Conservation (phyloP, 371 early-diverging fungal genomes). For the Amoeboaphelidium protococcarum region DNA sequence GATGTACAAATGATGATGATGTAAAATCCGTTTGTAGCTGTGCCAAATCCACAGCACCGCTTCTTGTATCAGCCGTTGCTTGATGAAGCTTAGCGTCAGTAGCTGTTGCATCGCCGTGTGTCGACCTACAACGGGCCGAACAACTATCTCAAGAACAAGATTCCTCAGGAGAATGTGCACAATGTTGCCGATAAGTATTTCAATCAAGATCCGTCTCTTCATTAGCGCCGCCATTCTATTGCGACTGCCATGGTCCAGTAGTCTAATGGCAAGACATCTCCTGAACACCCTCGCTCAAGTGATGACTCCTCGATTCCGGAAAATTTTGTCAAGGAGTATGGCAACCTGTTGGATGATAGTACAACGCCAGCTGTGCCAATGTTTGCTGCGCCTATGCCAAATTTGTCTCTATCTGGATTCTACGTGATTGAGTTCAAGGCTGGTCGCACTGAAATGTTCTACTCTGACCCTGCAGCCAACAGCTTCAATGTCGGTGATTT, state of each 20-base stretch:
- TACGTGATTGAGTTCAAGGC: constrained; percentile 67
- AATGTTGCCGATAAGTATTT: background rate
- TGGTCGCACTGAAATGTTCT: constrained; percentile 51
- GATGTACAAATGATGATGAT: background rate
- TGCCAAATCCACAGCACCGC: background rate
- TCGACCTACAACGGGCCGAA: background rate
- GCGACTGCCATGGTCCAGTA: background rate
- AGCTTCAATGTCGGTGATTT: constrained; percentile 33
- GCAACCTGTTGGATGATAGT: background rate
- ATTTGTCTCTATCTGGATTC: background rate
- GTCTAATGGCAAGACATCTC: background rate
- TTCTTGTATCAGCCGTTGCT: too few species aligned
- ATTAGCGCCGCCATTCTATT: background rate
- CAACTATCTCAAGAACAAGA: background rate
- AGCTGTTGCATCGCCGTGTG: too few species aligned
- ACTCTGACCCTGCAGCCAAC: constrained; percentile 19
- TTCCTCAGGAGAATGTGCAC: background rate
- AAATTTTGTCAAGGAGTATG: background rate
- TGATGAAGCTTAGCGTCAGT: too few species aligned
- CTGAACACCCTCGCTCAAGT: background rate
- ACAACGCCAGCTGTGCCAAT: background rate
- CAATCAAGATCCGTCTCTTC: background rate
- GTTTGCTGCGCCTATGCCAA: background rate
- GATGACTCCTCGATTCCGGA: background rate
- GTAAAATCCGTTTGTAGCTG: background rate